Percentiles rank a stretch among this genome's conserved stretches.
Conservation (phyloP, 2,329 filamentous ascomycete species). For the Sporothrix sp. region DNA sequence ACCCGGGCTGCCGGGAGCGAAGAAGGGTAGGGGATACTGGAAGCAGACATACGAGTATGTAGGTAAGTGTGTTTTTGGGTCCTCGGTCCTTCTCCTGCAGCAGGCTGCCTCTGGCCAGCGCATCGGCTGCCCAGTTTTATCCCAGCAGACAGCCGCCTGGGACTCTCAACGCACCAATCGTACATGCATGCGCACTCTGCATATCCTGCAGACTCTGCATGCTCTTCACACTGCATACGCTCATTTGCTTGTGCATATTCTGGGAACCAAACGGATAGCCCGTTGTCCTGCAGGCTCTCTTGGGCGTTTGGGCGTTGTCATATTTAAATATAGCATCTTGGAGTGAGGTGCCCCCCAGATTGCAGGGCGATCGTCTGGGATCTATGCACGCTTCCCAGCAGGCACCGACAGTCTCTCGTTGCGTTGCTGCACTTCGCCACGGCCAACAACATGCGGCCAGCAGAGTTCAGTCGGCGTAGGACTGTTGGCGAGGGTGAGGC, state of each 20-base stretch:
- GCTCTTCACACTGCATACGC: too few relatives aligned
- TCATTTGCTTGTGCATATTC: not conserved
- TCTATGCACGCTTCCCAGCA: too few relatives aligned
- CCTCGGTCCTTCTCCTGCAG: too few relatives aligned
- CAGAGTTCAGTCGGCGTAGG: not conserved
- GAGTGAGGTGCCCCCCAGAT: too few relatives aligned
- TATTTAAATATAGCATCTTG: slow-evolving; percentile 5
- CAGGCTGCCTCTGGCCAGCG: slow-evolving; percentile 9
- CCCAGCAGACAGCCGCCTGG: too few relatives aligned
- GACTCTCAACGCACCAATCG: not conserved
- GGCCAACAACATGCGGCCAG: not conserved
- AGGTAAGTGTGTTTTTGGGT: too few relatives aligned
- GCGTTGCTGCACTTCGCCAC: slow-evolving; percentile 11
- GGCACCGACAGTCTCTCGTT: too few relatives aligned
- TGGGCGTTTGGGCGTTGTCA: not conserved
- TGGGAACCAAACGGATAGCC: slow-evolving; percentile 10
- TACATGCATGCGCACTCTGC: not conserved
- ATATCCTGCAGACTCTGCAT: not conserved
- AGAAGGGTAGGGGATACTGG: not conserved
- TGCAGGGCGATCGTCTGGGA: too few relatives aligned
- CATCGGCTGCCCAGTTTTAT: not conserved
- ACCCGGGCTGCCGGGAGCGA: not conserved
- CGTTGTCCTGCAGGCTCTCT: not conserved
- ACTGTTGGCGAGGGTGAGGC: too few relatives aligned
- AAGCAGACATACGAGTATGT: too few relatives aligned